Evolutionary conservation across 1,139 yeast genomes (phyloP).

Genomic region (Yamadazyma taylorii): DNA sequence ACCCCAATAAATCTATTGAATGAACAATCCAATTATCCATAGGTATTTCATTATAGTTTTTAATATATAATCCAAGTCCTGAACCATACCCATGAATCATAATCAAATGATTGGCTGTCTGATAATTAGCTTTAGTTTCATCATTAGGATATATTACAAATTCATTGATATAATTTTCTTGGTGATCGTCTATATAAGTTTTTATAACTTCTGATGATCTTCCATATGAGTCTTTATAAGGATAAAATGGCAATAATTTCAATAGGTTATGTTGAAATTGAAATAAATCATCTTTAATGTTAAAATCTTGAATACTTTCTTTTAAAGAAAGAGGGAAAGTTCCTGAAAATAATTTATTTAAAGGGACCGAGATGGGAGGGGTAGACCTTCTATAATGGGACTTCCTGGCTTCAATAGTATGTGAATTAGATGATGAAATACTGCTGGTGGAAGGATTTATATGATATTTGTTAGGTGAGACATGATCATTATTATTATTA

Average conservation of each 20-base stretch:
- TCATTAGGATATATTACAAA: constrained; percentile 54
- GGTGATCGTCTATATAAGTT: constrained; percentile 38
- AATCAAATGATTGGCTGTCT: constrained; percentile 52
- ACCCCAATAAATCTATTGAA: constrained; percentile 73
- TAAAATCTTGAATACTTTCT: constrained; percentile 55
- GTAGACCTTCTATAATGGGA: constrained; percentile 47
- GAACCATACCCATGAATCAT: constrained; percentile 81
- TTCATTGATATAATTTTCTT: constrained; percentile 58
- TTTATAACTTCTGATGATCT: constrained; percentile 33
- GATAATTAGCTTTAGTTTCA: constrained; percentile 24
- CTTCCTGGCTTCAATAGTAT: neutral
- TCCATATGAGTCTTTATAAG: constrained; percentile 31
- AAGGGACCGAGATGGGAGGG: constrained; percentile 64
- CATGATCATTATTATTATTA: neutral
- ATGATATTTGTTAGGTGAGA: neutral
- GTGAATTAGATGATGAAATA: neutral
- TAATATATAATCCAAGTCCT: constrained; percentile 68
- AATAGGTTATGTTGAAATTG: constrained; percentile 55
- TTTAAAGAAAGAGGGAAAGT: constrained; percentile 57
- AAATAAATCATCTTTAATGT: constrained; percentile 38
- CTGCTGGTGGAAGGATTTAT: too few species aligned
- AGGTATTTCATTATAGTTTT: constrained; percentile 53
- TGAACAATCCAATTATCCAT: constrained; percentile 59
- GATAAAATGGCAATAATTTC: constrained; percentile 40
- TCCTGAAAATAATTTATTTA: constrained; percentile 48